Conservation (phyloP, 2,329 filamentous ascomycete genomes). For the Thyridium curvatum region DNA sequence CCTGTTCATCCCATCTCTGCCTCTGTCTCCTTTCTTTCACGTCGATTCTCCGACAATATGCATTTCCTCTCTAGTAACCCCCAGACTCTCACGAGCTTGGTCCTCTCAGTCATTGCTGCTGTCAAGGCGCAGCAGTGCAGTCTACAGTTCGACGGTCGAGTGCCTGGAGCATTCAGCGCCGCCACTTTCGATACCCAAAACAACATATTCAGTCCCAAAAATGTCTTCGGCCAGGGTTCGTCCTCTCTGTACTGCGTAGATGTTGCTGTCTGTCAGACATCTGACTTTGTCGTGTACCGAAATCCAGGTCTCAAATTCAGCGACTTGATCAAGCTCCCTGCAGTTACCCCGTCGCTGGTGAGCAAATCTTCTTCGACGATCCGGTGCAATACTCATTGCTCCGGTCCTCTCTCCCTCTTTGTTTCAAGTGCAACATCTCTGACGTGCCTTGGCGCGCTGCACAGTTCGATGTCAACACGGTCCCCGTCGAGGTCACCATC, state of each 20-base stretch:
- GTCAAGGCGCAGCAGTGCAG: conserved; percentile 23
- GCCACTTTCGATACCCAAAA: conserved; percentile 31
- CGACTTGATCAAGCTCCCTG: conserved; percentile 41
- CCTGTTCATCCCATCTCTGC: background rate
- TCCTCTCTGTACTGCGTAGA: background rate
- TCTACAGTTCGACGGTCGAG: conserved; percentile 39
- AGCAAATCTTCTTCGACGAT: conserved; percentile 13
- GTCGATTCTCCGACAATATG: background rate
- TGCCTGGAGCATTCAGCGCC: conserved; percentile 28
- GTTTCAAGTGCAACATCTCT: background rate
- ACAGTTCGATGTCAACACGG: conserved; percentile 36
- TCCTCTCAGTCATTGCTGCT: conserved; percentile 5
- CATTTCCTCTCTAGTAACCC: background rate
- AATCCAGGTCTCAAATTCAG: conserved; percentile 39
- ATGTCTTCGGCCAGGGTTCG: conserved; percentile 42
- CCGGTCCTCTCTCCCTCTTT: no score
- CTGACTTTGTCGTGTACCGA: background rate
- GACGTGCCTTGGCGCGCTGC: conserved; percentile 6
- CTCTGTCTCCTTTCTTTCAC: background rate
- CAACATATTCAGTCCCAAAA: conserved; percentile 42
- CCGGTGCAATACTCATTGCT: no score
- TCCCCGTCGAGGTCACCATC: conserved; percentile 48
- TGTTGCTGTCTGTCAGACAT: no score
- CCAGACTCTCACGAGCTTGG: background rate
- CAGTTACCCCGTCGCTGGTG: conserved; percentile 30